Percentiles rank a stretch among this genome's conserved stretches.
Conservation (phyloP, 306 rosid species). For the Vigna unguiculata region DNA sequence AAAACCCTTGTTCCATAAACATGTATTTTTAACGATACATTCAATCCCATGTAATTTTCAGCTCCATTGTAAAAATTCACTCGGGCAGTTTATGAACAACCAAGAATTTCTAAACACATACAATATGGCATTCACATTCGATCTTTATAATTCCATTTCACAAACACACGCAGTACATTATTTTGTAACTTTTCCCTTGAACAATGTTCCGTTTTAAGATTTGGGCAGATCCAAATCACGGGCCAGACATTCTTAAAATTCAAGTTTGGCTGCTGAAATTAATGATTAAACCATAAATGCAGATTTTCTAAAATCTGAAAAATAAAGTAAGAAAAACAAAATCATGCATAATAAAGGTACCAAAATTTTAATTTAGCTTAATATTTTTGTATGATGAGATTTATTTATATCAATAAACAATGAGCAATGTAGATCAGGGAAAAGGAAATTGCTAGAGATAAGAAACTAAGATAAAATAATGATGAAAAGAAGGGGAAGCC, state of each 20-base stretch:
- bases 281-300: too few species aligned
- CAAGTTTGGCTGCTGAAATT: not conserved
- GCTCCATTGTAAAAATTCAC: constrained; percentile 39
- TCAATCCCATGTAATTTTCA: constrained; percentile 60
- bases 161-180: not conserved
- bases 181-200: not conserved
- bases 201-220: not conserved
- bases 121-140: constrained; percentile 16
- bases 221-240: not conserved
- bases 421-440: not conserved
- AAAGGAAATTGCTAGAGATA: not conserved
- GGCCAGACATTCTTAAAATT: not conserved
- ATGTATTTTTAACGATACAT: constrained; percentile 43
- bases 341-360: too few species aligned
- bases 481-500: not conserved
- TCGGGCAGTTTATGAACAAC: constrained; percentile 47
- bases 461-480: not conserved
- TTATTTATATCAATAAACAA: not conserved
- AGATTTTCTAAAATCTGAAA: too few species aligned
- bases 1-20: constrained; percentile 45
- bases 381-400: not conserved
- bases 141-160: not conserved
- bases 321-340: too few species aligned
- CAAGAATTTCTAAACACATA: constrained; percentile 9
- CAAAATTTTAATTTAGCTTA: too few species aligned